Evolutionary conservation across 495 filamentous ascomycete species (phyloP).

Genomic region (Penicillium salamii): DNA sequence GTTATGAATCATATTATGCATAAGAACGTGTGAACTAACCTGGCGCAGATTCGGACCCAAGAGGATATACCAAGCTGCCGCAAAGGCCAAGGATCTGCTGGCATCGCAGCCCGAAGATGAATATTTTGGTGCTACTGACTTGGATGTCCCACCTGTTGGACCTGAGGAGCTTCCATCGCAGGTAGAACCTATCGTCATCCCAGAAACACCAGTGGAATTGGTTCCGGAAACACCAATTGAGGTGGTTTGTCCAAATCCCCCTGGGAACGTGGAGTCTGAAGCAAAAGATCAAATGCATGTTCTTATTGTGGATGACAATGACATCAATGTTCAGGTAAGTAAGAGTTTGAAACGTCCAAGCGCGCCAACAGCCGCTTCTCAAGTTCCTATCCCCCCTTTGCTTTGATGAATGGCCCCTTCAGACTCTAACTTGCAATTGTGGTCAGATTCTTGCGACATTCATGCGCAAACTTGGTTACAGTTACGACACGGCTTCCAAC

Average conservation of each 20-base stretch:
- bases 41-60: conserved; percentile 12
- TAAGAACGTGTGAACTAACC: background rate
- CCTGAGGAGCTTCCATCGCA: background rate
- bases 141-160: background rate
- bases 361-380: too few species aligned
- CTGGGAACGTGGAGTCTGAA: background rate
- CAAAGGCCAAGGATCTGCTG: background rate
- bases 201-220: background rate
- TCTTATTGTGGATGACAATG: conserved; percentile 40
- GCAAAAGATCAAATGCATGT: conserved; percentile 6
- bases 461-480: background rate
- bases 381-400: too few species aligned
- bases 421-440: background rate
- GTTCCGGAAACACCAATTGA: background rate
- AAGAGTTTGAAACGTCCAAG: too few species aligned
- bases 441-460: conserved; percentile 25
- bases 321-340: conserved; percentile 30
- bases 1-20: background rate
- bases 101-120: background rate
- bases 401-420: background rate
- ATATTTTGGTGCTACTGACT: background rate
- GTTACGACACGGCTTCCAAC: conserved; percentile 46
- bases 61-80: conserved; percentile 9
- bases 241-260: background rate
- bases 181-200: background rate